These are phyloP conservation scores for Datisca glomerata DNA, from an alignment of 306 rosid species.

Conservation along the genomic window DNA sequence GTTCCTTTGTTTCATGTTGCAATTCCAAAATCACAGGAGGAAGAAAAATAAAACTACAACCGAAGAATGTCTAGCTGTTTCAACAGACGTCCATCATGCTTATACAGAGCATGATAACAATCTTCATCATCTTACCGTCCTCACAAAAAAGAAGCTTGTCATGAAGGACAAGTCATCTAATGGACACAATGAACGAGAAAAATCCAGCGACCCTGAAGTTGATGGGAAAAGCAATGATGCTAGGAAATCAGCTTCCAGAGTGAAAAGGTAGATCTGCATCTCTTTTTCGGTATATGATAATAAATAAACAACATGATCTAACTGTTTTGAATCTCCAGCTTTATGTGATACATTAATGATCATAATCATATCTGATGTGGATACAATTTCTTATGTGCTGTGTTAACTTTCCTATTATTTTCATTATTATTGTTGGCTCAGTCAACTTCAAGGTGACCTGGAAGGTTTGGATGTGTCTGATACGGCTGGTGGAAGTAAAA, in stretches of 20 bases:
- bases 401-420: conserved; percentile 1
- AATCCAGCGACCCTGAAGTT: conserved; percentile 15
- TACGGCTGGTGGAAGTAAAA: conserved; percentile 26
- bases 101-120: conserved; percentile 23
- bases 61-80: conserved; percentile 23
- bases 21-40: conserved; percentile 34
- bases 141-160: conserved; percentile 19
- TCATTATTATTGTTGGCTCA: conserved; percentile 28
- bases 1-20: too few relatives aligned
- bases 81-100: conserved; percentile 18
- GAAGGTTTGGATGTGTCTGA: conserved; percentile 19
- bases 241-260: conserved; percentile 16
- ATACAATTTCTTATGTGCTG: conserved; percentile 1
- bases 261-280: conserved; percentile 36
- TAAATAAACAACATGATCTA: too few relatives aligned
- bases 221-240: conserved; percentile 23
- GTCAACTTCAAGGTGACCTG: conserved; percentile 33
- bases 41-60: conserved; percentile 52
- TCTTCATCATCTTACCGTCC: conserved; percentile 6
- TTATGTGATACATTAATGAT: too few relatives aligned
- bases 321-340: too few relatives aligned
- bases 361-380: too few relatives aligned
- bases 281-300: conserved; percentile 11
- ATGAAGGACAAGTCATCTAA: conserved; percentile 30
- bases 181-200: conserved; percentile 19